These are phyloP conservation scores for Macadamia tetraphylla DNA, from an alignment of 164 flowering plant species.

Conservation along the genomic window DNA sequence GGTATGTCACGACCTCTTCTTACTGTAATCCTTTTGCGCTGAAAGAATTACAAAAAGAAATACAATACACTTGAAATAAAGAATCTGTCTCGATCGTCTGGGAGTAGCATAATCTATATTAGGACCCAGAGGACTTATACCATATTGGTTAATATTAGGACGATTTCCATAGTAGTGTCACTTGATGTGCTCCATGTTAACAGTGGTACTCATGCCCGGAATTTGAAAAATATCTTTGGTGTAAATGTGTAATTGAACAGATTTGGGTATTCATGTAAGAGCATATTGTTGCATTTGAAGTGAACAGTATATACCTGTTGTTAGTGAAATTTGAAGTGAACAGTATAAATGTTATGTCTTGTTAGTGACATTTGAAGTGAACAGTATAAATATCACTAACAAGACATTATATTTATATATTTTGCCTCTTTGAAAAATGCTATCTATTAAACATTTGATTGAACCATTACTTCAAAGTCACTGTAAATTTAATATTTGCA, in stretches of 20 bases:
- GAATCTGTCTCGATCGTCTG: slow-evolving; percentile 73
- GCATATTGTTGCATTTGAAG: slow-evolving; percentile 94
- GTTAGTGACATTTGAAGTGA: no score
- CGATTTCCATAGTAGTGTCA: slow-evolving; percentile 90
- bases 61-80: slow-evolving; percentile 16
- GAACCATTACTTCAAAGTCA: no score
- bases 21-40: no score
- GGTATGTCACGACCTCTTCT: no score
- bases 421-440: no score
- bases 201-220: slow-evolving; percentile 73
- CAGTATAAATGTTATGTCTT: no score
- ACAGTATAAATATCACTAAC: no score
- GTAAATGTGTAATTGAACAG: slow-evolving; percentile 54
- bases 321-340: neutral
- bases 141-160: slow-evolving; percentile 78
- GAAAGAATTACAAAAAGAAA: no score
- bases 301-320: slow-evolving; percentile 87
- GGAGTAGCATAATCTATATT: slow-evolving; percentile 51
- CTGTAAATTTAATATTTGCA: no score
- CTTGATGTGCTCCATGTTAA: slow-evolving; percentile 89
- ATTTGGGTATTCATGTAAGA: slow-evolving; percentile 75
- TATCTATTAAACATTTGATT: no score
- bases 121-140: slow-evolving; percentile 74
- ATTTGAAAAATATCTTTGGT: slow-evolving; percentile 80
- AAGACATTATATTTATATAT: no score